Evolutionary conservation across 768 basidiomycete species (phyloP).

Genomic region (Obba rivulosa): DNA sequence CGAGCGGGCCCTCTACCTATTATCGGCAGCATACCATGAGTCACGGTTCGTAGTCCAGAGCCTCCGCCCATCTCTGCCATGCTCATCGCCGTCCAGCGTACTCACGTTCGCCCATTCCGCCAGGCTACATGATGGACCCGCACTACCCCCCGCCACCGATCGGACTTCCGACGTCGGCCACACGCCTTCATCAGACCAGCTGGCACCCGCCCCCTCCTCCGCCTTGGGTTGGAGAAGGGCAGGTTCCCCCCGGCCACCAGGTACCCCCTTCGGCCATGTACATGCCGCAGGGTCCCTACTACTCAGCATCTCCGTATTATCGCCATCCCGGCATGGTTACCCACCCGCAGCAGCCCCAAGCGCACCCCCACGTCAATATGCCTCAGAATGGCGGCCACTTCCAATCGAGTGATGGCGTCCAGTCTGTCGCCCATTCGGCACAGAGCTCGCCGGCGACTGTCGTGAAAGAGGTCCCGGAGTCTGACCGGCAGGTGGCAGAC

Average conservation of each 20-base stretch:
- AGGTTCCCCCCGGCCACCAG: conserved; percentile 11
- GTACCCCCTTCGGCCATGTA: conserved; percentile 13
- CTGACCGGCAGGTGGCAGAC: not conserved
- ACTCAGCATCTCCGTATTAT: conserved; percentile 42
- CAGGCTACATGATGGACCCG: conserved; percentile 33
- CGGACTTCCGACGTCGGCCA: conserved; percentile 49
- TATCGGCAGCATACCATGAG: conserved; percentile 61
- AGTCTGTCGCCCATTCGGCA: not conserved
- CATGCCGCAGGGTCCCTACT: conserved; percentile 32
- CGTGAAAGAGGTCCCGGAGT: not conserved
- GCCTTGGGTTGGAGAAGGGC: conserved; percentile 32
- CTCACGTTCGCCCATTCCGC: conserved; percentile 31
- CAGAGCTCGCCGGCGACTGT: not conserved
- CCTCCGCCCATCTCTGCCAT: not conserved
- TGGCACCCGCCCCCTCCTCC: conserved; percentile 25
- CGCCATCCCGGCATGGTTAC: conserved; percentile 30
- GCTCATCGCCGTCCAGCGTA: conserved; percentile 29
- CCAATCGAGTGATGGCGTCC: not conserved
- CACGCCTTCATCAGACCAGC: conserved; percentile 32
- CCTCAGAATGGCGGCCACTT: not conserved
- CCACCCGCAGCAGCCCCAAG: conserved; percentile 8
- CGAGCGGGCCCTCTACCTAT: conserved; percentile 46
- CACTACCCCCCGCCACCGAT: conserved; percentile 35
- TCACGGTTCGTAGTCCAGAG: conserved; percentile 29
- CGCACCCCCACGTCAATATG: conserved; percentile 21